Percentiles rank a stretch among this genome's conserved stretches.
Evolutionary conservation across 2,329 filamentous ascomycete genomes (phyloP).

Genomic region (Fusarium sp.): DNA sequence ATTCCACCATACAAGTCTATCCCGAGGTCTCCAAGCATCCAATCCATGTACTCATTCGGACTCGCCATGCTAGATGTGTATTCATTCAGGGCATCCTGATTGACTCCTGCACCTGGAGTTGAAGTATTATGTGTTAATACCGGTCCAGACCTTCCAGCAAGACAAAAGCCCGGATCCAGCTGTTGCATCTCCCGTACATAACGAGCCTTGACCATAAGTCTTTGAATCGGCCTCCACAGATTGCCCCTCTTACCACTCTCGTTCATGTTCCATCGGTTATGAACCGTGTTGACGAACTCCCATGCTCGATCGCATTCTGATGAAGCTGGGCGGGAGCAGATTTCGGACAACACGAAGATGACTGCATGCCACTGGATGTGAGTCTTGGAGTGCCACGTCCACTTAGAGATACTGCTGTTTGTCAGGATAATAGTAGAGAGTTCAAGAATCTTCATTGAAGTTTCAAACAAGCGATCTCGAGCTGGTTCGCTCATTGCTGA

Average conservation of each 20-base stretch:
- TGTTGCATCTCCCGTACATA: background rate
- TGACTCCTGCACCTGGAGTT: no score
- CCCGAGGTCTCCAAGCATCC: background rate
- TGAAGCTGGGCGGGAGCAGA: background rate
- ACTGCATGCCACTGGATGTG: slow-evolving; percentile 5
- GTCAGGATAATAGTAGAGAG: background rate
- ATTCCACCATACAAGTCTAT: background rate
- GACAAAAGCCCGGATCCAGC: background rate
- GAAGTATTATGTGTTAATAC: no score
- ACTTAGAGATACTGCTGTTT: background rate
- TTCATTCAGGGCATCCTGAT: no score
- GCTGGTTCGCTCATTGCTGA: background rate
- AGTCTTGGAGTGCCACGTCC: slow-evolving; percentile 1
- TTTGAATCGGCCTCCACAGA: background rate
- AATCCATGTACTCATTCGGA: background rate
- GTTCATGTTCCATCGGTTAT: background rate
- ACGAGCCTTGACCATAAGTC: background rate
- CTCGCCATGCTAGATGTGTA: background rate
- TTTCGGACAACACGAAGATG: background rate
- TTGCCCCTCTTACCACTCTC: background rate
- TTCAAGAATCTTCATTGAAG: background rate
- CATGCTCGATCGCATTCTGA: background rate
- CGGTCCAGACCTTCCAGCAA: background rate
- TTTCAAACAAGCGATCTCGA: background rate
- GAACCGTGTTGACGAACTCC: background rate